Conservation (phyloP, 768 basidiomycete species). For the Vararia minispora region DNA sequence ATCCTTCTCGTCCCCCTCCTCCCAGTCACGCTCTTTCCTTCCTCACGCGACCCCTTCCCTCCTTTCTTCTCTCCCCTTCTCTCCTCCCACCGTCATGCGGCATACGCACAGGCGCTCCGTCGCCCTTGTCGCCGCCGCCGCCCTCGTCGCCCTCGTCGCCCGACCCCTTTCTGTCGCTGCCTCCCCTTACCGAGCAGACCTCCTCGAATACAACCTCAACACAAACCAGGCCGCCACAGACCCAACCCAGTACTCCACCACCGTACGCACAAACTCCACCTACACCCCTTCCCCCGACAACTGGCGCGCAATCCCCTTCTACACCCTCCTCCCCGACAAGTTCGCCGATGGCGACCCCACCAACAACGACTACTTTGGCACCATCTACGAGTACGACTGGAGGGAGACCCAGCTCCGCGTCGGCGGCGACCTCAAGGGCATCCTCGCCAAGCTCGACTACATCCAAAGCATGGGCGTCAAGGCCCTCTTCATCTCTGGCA, state of each 20-base stretch:
- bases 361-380: constrained; percentile 83
- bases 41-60: not conserved
- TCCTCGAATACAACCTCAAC: constrained; percentile 71
- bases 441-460: constrained; percentile 71
- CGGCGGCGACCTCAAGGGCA: constrained; percentile 81
- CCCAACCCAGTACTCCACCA: constrained; percentile 52
- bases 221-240: constrained; percentile 58
- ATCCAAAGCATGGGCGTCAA: constrained; percentile 80
- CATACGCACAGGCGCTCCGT: not conserved
- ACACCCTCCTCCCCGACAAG: constrained; percentile 83
- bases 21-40: too few relatives aligned
- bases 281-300: constrained; percentile 77
- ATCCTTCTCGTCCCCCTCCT: not conserved
- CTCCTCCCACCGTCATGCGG: not conserved
- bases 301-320: constrained; percentile 76
- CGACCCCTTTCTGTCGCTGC: constrained; percentile 35
- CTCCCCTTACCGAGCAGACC: constrained; percentile 57
- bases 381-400: constrained; percentile 75
- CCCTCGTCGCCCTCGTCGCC: constrained; percentile 34
- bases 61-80: not conserved
- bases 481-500: constrained; percentile 86
- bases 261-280: constrained; percentile 45
- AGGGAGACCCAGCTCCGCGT: constrained; percentile 82
- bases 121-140: not conserved
- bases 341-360: constrained; percentile 88